Percentiles rank a stretch among this genome's conserved stretches.
phyloP scores from a whole-genome alignment of 2,329 filamentous ascomycete species.

The Microcera coccophila region DNA sequence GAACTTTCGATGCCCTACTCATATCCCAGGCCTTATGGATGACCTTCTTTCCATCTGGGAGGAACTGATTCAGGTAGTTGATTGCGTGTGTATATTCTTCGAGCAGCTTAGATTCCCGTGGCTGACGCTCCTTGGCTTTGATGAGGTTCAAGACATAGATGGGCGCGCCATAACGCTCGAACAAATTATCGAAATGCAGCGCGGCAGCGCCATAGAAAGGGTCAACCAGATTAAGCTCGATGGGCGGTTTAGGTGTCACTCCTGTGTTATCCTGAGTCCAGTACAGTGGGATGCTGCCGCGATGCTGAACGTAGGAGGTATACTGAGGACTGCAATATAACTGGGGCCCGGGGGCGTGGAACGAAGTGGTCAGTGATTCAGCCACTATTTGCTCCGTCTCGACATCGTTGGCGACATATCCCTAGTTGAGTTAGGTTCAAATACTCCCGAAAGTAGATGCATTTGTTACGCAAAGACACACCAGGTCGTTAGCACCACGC shows the following conservation, averaged over 20 bases:
- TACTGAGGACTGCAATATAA: conserved; percentile 87
- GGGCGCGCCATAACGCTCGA: conserved; percentile 87
- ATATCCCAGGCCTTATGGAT: conserved; percentile 97
- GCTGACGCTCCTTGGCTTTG: conserved; percentile 81
- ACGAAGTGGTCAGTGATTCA: conserved; percentile 89
- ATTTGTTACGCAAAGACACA: conserved; percentile 23
- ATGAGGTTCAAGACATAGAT: conserved; percentile 90
- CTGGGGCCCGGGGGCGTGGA: conserved; percentile 82
- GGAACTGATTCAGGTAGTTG: conserved; percentile 88
- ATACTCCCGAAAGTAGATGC: not conserved
- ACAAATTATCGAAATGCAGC: conserved; percentile 91
- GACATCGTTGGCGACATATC: conserved; percentile 96
- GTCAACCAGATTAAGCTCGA: conserved; percentile 91
- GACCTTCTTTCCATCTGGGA: conserved; percentile 79
- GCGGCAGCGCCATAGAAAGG: conserved; percentile 93
- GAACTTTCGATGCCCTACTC: conserved; percentile 88
- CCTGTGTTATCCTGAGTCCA: conserved; percentile 97
- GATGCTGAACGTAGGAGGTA: conserved; percentile 94
- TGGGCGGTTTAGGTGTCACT: conserved; percentile 93
- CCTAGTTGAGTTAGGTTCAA: conserved; percentile 33
- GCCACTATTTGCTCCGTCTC: conserved; percentile 98
- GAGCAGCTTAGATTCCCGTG: conserved; percentile 86
- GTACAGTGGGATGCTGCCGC: conserved; percentile 92
- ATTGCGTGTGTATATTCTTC: conserved; percentile 84
- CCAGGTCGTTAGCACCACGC: conserved; percentile 84